Conservation (phyloP, 176 grass and related monocot species). For the Leersia perrieri region DNA sequence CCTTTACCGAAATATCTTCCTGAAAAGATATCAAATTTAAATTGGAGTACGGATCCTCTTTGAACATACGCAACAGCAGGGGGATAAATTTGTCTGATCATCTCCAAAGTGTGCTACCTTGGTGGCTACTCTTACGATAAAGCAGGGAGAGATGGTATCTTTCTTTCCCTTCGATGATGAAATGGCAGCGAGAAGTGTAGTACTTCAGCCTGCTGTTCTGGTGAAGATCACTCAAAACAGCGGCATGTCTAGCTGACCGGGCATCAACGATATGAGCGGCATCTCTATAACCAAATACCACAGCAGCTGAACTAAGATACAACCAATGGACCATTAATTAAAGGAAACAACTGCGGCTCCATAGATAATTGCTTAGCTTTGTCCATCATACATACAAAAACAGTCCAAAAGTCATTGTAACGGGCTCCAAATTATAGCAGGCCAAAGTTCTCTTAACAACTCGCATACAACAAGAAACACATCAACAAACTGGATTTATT, state of each 20-base stretch:
- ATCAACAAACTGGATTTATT: conserved; percentile 47
- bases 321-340: neutral
- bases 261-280: neutral
- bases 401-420: conserved; percentile 20
- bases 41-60: neutral
- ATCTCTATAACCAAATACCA: neutral
- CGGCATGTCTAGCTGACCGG: neutral
- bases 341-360: neutral
- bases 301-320: neutral
- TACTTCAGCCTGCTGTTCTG: neutral
- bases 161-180: neutral
- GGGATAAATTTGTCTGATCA: neutral
- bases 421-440: conserved; percentile 17
- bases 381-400: conserved; percentile 20
- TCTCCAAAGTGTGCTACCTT: neutral
- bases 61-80: neutral
- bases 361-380: neutral
- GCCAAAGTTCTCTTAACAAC: conserved; percentile 15
- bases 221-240: neutral
- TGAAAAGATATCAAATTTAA: neutral
- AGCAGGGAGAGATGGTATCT: neutral
- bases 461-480: neutral
- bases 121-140: neutral
- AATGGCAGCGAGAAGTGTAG: neutral
- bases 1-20: neutral